Percentiles rank a stretch among this genome's conserved stretches.
Evolutionary conservation across 805 yeast genomes (phyloP).

Genomic region (Metschnikowia peoriensis): DNA sequence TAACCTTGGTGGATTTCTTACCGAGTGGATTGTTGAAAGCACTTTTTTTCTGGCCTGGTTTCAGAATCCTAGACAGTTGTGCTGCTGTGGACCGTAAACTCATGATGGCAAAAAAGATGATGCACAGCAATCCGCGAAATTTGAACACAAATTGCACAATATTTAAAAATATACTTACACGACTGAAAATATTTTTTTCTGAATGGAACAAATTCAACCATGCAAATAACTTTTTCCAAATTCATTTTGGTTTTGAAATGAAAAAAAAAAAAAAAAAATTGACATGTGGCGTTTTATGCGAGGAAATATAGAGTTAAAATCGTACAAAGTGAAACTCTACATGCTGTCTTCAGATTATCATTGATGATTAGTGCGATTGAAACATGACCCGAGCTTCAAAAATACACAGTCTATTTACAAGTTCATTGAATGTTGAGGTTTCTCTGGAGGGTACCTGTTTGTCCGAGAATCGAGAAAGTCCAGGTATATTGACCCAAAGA

Average conservation of each 20-base stretch:
- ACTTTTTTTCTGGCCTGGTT: constrained; percentile 22
- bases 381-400: constrained; percentile 1
- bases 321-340: not conserved
- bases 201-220: too few relatives aligned
- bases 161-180: not conserved
- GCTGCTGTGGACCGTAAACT: constrained; percentile 39
- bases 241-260: too few relatives aligned
- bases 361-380: constrained; percentile 1
- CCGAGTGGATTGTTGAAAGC: constrained; percentile 27
- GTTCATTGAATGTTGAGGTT: constrained; percentile 18
- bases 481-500: constrained; percentile 28
- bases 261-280: too few relatives aligned
- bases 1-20: constrained; percentile 16
- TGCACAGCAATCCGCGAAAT: not conserved
- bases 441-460: constrained; percentile 19
- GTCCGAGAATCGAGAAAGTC: constrained; percentile 29
- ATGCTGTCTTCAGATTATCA: not conserved
- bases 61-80: constrained; percentile 32
- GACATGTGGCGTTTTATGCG: too few relatives aligned
- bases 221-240: too few relatives aligned
- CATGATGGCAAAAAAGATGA: constrained; percentile 11
- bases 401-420: constrained; percentile 12
- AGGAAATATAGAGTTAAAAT: not conserved
- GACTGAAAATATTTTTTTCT: not conserved
- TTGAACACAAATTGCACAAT: not conserved